Percentiles rank a stretch among this genome's conserved stretches.
Evolutionary conservation across 2,329 filamentous ascomycete species (phyloP).

Genomic region (Myotisia sp.): DNA sequence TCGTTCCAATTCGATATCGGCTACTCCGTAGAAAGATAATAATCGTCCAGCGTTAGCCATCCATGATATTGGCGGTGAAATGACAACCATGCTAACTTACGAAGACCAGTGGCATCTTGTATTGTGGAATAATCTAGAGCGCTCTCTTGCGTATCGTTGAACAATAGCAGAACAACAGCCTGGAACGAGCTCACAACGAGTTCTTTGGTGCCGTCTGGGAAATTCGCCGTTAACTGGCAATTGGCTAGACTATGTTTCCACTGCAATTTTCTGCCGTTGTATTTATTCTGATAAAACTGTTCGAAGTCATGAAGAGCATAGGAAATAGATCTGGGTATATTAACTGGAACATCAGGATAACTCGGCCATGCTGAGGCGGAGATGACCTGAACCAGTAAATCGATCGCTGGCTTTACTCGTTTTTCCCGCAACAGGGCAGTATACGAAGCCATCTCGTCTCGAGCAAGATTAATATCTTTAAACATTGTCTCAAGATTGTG

Average conservation of each 20-base stretch:
- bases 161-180: conserved; percentile 75
- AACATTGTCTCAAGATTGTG: conserved; percentile 99
- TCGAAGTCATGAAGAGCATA: conserved; percentile 71
- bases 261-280: conserved; percentile 68
- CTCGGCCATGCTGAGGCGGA: conserved; percentile 85
- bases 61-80: no score
- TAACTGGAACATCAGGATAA: conserved; percentile 63
- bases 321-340: conserved; percentile 60
- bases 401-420: conserved; percentile 45
- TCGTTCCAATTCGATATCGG: conserved; percentile 64
- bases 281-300: conserved; percentile 72
- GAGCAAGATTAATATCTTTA: conserved; percentile 86
- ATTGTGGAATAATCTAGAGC: conserved; percentile 65
- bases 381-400: conserved; percentile 78
- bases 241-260: conserved; percentile 94
- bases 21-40: conserved; percentile 20
- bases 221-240: conserved; percentile 68
- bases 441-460: conserved; percentile 86
- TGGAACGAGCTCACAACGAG: conserved; percentile 85
- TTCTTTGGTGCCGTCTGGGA: conserved; percentile 70
- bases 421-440: conserved; percentile 52
- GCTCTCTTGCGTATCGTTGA: conserved; percentile 55
- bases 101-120: conserved; percentile 56
- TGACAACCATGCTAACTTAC: conserved; percentile 33
- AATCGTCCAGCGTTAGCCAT: neutral